Evolutionary conservation across 495 filamentous ascomycete genomes (phyloP), one percentile per base, ranked within the genome.

Genomic region (Lasiosphaeriaceae sp.): DNA sequence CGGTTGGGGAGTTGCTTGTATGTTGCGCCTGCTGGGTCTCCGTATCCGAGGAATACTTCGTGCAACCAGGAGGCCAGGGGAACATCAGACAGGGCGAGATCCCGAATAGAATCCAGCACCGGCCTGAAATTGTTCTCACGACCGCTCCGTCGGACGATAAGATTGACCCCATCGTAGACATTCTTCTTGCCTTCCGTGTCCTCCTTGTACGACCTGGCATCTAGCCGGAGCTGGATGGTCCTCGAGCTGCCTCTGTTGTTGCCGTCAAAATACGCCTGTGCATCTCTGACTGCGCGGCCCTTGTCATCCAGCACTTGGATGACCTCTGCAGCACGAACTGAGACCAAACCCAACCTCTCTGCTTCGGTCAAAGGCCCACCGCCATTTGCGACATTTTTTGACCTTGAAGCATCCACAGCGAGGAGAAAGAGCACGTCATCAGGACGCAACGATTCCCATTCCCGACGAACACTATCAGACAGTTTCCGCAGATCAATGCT

Each of bases 61-160:
- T 96, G 90, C 29, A 99, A 76, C 94, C 94, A 99, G 12, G 87
- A 81, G 2, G 95, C 91, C 41, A 96, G 81, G 8, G 90, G 86
- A 22, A 95, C 84, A 57, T 96, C 89, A 2, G 92, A 90, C 24
- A 96, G 80, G 4, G 90, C 86, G 23, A 99, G 82, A 48, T 85
- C 89, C 64, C 86, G 86, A 66, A 99, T 94, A 0, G 92, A 96
- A 57, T 96, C 88, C 17, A 99, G 77, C 19, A 97, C 86, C 11
- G 92, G 86, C 65, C 90, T 97, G 82, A 97, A 99, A 69, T 97
- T 99, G 68, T 99, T 99, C 67, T 97, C 95, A 46, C 92, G 80
- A 17, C 89, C 86, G 68, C 85, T 89, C 52, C 94, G 83, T 34
- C 93, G 88, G 26, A 96, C 80, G 49, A 99, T 70, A 4, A 97